Conservation (phyloP, 1,284 basidiomycete species). For the Ceraceosorus bombacis region DNA sequence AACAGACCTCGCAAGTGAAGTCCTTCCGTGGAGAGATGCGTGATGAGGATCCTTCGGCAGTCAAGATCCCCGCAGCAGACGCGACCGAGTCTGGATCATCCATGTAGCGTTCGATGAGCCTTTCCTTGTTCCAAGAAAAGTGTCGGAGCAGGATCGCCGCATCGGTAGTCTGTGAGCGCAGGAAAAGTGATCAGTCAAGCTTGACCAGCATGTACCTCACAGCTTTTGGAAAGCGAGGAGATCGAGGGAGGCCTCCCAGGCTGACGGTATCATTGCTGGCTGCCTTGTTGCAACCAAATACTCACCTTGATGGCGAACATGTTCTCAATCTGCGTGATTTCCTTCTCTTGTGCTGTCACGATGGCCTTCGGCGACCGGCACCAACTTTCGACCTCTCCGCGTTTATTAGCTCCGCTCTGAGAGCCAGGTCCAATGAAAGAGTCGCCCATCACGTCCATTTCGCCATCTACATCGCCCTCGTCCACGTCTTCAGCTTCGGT, state of each 20-base stretch:
- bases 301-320: conserved; percentile 43
- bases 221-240: too few species aligned
- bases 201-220: too few species aligned
- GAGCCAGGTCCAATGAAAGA: too few species aligned
- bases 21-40: conserved; percentile 21
- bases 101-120: conserved; percentile 56
- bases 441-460: background rate
- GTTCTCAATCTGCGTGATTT: conserved; percentile 37
- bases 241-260: too few species aligned
- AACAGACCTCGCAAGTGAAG: conserved; percentile 46
- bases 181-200: conserved; percentile 22
- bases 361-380: conserved; percentile 21
- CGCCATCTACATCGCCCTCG: background rate
- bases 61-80: conserved; percentile 39
- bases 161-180: conserved; percentile 50
- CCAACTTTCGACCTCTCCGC: background rate
- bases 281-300: conserved; percentile 35
- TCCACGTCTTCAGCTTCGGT: background rate
- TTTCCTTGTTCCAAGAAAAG: conserved; percentile 91
- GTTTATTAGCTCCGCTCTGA: background rate
- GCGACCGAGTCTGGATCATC: conserved; percentile 38
- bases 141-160: conserved; percentile 76
- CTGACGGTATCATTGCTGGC: too few species aligned
- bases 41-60: conserved; percentile 19
- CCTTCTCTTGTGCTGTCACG: conserved; percentile 25